Conservation (phyloP, 2,329 filamentous ascomycete genomes). For the Claviceps sp. region DNA sequence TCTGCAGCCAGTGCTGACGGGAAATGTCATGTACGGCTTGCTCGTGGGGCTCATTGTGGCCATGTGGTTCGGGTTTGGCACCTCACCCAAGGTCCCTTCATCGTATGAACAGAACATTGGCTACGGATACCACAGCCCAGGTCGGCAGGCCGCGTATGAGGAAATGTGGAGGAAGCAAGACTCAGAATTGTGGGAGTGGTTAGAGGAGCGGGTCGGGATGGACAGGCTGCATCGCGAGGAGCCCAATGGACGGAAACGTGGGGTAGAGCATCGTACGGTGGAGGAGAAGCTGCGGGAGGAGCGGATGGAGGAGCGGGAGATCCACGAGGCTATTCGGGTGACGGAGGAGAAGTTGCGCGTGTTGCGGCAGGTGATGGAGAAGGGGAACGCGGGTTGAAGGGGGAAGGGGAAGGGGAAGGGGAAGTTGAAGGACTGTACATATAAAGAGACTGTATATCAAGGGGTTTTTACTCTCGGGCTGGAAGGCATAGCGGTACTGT, state of each 20-base stretch:
- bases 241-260: slow-evolving; percentile 27
- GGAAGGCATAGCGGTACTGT: too few species aligned
- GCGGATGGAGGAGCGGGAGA: slow-evolving; percentile 56
- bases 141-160: slow-evolving; percentile 73
- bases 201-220: slow-evolving; percentile 73
- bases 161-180: slow-evolving; percentile 86
- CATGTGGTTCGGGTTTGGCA: slow-evolving; percentile 57
- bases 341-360: slow-evolving; percentile 75
- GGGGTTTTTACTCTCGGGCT: too few species aligned
- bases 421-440: background rate
- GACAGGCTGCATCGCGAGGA: slow-evolving; percentile 37
- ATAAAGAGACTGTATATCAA: too few species aligned
- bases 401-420: background rate
- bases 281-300: slow-evolving; percentile 46
- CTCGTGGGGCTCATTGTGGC: slow-evolving; percentile 60
- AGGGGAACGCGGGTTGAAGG: slow-evolving; percentile 18
- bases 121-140: slow-evolving; percentile 30
- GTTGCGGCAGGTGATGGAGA: slow-evolving; percentile 57
- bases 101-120: slow-evolving; percentile 21
- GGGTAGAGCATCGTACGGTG: slow-evolving; percentile 39
- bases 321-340: slow-evolving; percentile 68
- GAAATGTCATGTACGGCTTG: slow-evolving; percentile 65
- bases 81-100: slow-evolving; percentile 24
- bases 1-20: slow-evolving; percentile 55
- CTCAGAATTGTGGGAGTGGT: slow-evolving; percentile 82